Conservation (phyloP, 1,139 yeast genomes). For the Hansenula anomala region DNA sequence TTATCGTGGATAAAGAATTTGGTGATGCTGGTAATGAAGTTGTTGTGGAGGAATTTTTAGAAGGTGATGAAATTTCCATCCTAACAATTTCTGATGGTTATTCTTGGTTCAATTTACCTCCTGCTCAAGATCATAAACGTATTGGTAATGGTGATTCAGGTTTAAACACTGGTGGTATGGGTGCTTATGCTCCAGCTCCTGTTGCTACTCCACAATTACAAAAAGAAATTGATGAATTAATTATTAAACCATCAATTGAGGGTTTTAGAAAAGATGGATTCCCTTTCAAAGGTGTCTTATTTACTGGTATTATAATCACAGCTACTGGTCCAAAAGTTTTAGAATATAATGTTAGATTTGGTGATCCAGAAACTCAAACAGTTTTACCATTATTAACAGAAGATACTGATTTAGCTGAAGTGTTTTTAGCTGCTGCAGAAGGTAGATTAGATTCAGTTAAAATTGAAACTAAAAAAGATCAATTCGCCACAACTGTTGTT, state of each 20-base stretch:
- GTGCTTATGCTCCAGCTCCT: constrained; percentile 98
- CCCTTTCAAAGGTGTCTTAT: constrained; percentile 94
- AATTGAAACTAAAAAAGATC: constrained; percentile 54
- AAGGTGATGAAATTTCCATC: constrained; percentile 95
- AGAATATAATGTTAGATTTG: constrained; percentile 96
- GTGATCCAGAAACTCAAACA: constrained; percentile 99
- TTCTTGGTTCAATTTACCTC: constrained; percentile 84
- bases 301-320: constrained; percentile 94
- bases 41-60: constrained; percentile 92
- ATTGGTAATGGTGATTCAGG: constrained; percentile 92
- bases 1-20: constrained; percentile 86
- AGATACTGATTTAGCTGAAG: constrained; percentile 87
- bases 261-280: constrained; percentile 96
- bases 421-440: constrained; percentile 91
- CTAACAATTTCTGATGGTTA: constrained; percentile 94
- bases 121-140: constrained; percentile 98
- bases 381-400: constrained; percentile 80
- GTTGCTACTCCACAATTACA: constrained; percentile 78
- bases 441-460: constrained; percentile 86
- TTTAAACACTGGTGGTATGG: constrained; percentile 99
- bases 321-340: constrained; percentile 85
- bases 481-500: constrained; percentile 86
- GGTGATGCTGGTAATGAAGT: constrained; percentile 96
- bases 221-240: constrained; percentile 60
- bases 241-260: constrained; percentile 87